Evolutionary conservation across 208 protist genomes (phyloP).

Genomic region (Trypanosoma platydactyli): DNA sequence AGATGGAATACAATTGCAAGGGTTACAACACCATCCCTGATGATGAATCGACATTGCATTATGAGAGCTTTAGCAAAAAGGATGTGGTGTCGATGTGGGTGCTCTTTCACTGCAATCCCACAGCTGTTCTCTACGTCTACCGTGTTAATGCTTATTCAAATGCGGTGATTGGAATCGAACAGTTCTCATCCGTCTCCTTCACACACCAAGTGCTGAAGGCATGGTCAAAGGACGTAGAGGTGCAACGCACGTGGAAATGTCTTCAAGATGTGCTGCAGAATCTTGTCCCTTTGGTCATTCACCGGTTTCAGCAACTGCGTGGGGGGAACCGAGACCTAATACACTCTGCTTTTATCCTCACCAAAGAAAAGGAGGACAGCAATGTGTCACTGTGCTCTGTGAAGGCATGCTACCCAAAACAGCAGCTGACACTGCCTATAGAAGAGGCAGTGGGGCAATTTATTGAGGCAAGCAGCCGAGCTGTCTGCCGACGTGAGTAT

Average conservation of each 20-base stretch:
- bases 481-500: conserved; percentile 39
- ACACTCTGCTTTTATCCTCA: conserved; percentile 18
- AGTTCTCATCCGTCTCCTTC: conserved; percentile 26
- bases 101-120: conserved; percentile 61
- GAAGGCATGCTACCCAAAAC: conserved; percentile 20
- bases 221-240: conserved; percentile 19
- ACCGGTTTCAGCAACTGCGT: neutral
- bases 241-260: conserved; percentile 29
- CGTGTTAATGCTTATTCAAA: conserved; percentile 54
- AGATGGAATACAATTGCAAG: conserved; percentile 74
- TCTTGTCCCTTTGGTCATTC: conserved; percentile 9
- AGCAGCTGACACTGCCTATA: neutral
- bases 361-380: conserved; percentile 15
- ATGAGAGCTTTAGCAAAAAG: conserved; percentile 49
- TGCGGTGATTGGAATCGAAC: conserved; percentile 38
- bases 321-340: no score
- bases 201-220: conserved; percentile 23
- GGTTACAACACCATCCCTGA: conserved; percentile 29
- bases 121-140: conserved; percentile 47
- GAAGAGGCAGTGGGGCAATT: conserved; percentile 15
- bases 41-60: conserved; percentile 30
- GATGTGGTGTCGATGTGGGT: conserved; percentile 54
- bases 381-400: conserved; percentile 25
- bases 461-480: conserved; percentile 27
- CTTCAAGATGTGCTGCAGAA: conserved; percentile 29